Conservation (phyloP, 2,329 filamentous ascomycete genomes). For the Neonectria punicea region DNA sequence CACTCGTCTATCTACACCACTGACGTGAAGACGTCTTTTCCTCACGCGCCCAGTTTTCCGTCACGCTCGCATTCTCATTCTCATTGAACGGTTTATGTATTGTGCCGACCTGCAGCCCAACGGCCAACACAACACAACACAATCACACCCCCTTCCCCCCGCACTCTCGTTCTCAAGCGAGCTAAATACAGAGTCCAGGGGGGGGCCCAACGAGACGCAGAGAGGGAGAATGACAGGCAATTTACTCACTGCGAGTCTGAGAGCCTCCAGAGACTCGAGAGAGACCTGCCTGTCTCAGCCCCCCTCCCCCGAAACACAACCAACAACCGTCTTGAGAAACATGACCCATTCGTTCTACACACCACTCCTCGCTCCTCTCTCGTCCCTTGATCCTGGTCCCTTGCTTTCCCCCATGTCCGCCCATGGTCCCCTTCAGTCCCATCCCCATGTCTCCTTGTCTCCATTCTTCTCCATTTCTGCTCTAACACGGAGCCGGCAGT, state of each 20-base stretch:
- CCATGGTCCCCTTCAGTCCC: conserved; percentile 1
- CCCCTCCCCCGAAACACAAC: conserved; percentile 45
- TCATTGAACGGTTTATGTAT: background rate
- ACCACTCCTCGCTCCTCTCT: background rate
- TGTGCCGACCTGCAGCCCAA: background rate
- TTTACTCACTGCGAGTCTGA: background rate
- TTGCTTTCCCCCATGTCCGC: background rate
- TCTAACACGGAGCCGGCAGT: conserved; percentile 7
- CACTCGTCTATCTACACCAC: background rate
- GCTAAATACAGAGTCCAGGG: background rate
- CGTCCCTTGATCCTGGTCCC: conserved; percentile 4
- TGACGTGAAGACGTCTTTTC: background rate
- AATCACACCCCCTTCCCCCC: background rate
- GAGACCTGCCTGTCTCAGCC: conserved; percentile 45
- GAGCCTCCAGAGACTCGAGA: background rate
- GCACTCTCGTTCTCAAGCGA: conserved; percentile 11
- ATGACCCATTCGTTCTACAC: conserved; percentile 25
- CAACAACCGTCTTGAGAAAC: conserved; percentile 41
- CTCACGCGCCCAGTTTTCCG: background rate
- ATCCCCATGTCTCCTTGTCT: background rate
- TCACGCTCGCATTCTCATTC: background rate
- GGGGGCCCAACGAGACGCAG: background rate
- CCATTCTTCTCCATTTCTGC: conserved; percentile 19
- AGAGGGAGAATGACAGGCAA: background rate
- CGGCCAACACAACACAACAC: background rate